Conservation (phyloP, 192 early-diverging fungal species). For the Blastocladiella britannica region DNA sequence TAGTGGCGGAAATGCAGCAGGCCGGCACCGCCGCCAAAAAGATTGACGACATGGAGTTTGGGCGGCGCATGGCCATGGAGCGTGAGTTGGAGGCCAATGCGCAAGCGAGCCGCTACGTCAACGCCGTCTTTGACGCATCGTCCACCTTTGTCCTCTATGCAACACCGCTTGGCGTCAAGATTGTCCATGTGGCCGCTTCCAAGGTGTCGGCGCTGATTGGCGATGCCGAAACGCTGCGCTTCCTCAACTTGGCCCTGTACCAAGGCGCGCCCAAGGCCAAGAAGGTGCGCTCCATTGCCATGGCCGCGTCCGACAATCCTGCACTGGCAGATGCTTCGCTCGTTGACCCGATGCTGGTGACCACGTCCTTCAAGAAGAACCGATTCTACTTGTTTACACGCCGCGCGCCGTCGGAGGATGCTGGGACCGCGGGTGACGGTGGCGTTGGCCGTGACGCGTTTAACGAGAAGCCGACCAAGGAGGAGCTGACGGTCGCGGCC, state of each 20-base stretch:
- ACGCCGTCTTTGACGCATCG: constrained; percentile 82
- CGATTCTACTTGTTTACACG: constrained; percentile 85
- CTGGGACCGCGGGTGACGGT: constrained; percentile 28
- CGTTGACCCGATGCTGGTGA: constrained; percentile 69
- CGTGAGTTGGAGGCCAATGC: constrained; percentile 59
- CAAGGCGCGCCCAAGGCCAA: constrained; percentile 79
- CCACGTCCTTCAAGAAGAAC: constrained; percentile 74
- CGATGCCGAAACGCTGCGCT: constrained; percentile 77
- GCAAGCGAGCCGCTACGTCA: constrained; percentile 34
- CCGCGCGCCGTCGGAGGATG: constrained; percentile 47
- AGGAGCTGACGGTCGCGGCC: constrained; percentile 79
- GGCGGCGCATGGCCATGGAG: constrained; percentile 70
- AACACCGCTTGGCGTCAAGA: constrained; percentile 88
- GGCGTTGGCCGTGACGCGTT: constrained; percentile 60
- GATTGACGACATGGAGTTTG: constrained; percentile 97
- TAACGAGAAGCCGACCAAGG: constrained; percentile 89
- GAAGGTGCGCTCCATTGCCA: constrained; percentile 16
- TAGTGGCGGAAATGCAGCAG: constrained; percentile 75
- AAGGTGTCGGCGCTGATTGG: constrained; percentile 67
- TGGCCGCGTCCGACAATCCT: constrained; percentile 76
- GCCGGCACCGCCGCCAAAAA: constrained; percentile 50
- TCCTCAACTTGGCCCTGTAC: constrained; percentile 67
- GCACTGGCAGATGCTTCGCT: constrained; percentile 37
- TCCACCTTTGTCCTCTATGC: constrained; percentile 73
- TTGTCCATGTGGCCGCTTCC: constrained; percentile 69